Conservation (phyloP, 2,329 filamentous ascomycete species). For the Coniochaeta prunicola region DNA sequence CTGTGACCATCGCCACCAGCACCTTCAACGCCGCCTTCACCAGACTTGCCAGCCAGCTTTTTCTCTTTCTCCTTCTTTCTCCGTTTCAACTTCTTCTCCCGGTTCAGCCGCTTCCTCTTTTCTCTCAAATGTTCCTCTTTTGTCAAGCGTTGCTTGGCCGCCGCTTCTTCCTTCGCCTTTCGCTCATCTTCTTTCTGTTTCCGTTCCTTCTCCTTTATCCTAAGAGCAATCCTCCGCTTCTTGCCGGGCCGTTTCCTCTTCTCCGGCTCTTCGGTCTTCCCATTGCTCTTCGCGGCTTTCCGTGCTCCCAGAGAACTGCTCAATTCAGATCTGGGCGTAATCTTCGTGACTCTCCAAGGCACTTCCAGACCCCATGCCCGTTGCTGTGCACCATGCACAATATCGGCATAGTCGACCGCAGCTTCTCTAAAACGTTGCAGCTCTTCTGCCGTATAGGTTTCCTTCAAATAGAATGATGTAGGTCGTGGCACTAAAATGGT, state of each 20-base stretch:
- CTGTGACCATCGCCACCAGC: neutral
- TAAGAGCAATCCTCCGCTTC: conserved; percentile 46
- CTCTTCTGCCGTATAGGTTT: conserved; percentile 25
- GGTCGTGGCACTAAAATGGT: conserved; percentile 35
- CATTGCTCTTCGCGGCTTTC: conserved; percentile 1
- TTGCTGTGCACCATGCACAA: conserved; percentile 34
- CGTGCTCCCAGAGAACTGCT: neutral
- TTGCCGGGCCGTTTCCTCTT: conserved; percentile 46
- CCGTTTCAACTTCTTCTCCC: conserved; percentile 51
- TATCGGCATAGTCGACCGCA: conserved; percentile 45
- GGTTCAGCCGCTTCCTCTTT: conserved; percentile 56
- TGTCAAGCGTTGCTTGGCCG: conserved; percentile 29
- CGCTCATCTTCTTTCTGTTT: conserved; percentile 27
- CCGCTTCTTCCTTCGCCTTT: conserved; percentile 28
- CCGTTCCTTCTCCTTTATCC: conserved; percentile 33
- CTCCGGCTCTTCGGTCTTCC: conserved; percentile 14
- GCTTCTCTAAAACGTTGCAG: conserved; percentile 32
- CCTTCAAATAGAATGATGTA: conserved; percentile 40
- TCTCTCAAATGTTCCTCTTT: conserved; percentile 52
- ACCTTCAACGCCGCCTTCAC: conserved; percentile 1
- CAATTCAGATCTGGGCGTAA: conserved; percentile 22
- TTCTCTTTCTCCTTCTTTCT: conserved; percentile 49
- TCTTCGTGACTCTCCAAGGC: conserved; percentile 49
- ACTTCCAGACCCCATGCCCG: conserved; percentile 51
- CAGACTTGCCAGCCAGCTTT: conserved; percentile 27